Conservation (phyloP, 306 rosid species). For the Casuarina equisetifolia region DNA sequence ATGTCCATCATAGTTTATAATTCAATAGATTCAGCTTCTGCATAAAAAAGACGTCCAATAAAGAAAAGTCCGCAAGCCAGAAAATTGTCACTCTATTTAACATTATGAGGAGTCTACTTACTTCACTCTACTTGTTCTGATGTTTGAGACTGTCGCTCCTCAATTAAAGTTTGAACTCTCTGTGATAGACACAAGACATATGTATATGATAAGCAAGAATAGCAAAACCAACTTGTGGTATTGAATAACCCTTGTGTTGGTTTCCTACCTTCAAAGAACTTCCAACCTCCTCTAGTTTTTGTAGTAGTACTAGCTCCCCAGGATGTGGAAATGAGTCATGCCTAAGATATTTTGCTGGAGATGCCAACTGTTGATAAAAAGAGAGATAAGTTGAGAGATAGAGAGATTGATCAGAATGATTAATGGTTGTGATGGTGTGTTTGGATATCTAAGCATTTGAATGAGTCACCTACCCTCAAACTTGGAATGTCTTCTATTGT, state of each 20-base stretch:
- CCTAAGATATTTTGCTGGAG: conserved; percentile 65
- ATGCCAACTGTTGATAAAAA: conserved; percentile 39
- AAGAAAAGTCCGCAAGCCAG: neutral
- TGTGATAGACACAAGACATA: conserved; percentile 40
- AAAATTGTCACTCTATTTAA: conserved; percentile 10
- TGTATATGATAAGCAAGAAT: conserved; percentile 27
- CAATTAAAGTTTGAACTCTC: conserved; percentile 73
- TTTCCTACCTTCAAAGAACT: conserved; percentile 76
- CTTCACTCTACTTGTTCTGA: conserved; percentile 53
- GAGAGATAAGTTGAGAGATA: neutral
- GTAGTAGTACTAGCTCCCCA: conserved; percentile 63
- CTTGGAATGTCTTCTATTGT: conserved; percentile 51
- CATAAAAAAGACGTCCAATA: neutral
- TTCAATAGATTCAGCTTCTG: neutral
- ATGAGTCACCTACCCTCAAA: conserved; percentile 50
- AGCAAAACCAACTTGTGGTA: neutral
- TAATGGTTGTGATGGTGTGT: conserved; percentile 3
- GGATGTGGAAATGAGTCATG: conserved; percentile 46
- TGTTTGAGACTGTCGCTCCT: conserved; percentile 58
- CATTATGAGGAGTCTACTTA: conserved; percentile 26
- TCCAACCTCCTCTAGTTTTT: conserved; percentile 92
- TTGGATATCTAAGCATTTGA: neutral
- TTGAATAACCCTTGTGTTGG: neutral
- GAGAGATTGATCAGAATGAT: neutral
- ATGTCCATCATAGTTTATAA: neutral